Conservation (phyloP, 208 protist genomes). For the Naegleria lovaniensis region DNA sequence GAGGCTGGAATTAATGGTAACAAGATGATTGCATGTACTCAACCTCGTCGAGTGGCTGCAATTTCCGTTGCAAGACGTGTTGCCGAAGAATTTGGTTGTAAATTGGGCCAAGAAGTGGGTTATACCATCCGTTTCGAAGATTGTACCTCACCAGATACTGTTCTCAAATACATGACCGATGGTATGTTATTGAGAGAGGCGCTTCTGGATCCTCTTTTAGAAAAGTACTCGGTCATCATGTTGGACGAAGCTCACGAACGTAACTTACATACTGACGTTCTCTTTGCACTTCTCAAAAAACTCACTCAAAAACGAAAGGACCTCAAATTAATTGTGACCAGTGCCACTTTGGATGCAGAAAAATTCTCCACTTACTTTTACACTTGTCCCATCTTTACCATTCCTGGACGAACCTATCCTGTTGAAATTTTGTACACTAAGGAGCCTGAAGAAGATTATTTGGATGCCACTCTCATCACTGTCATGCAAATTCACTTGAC, state of each 20-base stretch:
- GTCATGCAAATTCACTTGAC: constrained; percentile 92
- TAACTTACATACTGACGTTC: constrained; percentile 94
- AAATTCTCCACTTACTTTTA: constrained; percentile 96
- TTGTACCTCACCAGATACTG: constrained; percentile 78
- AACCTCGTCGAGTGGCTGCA: constrained; percentile 96
- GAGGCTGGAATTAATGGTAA: constrained; percentile 58
- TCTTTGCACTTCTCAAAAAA: constrained; percentile 94
- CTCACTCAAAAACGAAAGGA: constrained; percentile 64
- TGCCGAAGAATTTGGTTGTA: constrained; percentile 91
- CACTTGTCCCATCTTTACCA: constrained; percentile 89
- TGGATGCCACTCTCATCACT: constrained; percentile 91
- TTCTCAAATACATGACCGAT: constrained; percentile 96
- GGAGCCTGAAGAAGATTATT: constrained; percentile 89
- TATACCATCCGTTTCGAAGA: constrained; percentile 98
- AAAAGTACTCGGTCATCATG: constrained; percentile 90
- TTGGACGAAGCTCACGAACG: constrained; percentile 99
- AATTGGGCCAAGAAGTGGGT: constrained; percentile 91
- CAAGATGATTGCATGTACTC: constrained; percentile 82
- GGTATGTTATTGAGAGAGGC: constrained; percentile 96
- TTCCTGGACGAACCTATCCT: constrained; percentile 91
- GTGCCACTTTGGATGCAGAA: constrained; percentile 92
- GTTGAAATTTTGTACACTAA: constrained; percentile 86
- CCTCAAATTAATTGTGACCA: constrained; percentile 95
- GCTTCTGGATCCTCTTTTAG: constrained; percentile 78
- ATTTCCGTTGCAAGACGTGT: constrained; percentile 95